Evolutionary conservation across 2,329 filamentous ascomycete genomes (phyloP), one percentile per base, ranked within the genome.

Genomic region (Verticillium nonalfalfae): DNA sequence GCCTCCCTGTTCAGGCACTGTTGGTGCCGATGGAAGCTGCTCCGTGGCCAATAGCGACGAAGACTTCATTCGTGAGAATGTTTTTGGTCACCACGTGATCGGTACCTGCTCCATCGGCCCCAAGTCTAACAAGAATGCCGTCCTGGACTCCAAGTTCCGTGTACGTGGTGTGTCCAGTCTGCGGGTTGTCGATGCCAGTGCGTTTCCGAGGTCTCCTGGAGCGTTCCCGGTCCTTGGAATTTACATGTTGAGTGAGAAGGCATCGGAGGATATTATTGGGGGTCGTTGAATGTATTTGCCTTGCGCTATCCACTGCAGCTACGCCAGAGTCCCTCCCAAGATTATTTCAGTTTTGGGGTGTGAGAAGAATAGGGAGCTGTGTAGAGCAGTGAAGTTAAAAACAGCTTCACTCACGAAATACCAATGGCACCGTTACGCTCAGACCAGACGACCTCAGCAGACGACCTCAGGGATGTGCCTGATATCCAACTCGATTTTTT

Each of bases 141-240:
- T 87, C 2, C 69, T 88, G 56, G 83, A 88, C 69, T 77, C 75
- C 0, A 75, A 81, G 56, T 87, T 88, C 69, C 75, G 78, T 13
- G 85, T 89, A 1, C 75, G 81, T 11, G 84, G 84, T 0, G 79
- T 85, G 0, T 70, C 76, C 1, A 80, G 81, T 0, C 69, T 89
- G 57, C 75, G 86, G 31, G 85, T 88, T 3, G 86, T 89, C 0
- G 86, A 89, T 73, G 85, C 84, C 1, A 82, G 78, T 36, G 77
- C 83, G 0, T 88, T 83, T 57, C 67, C 69, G 3, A 61, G 61
- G 39, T 59, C 60, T 31, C 50, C 63, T 13, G 62, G 60, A 14
- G 21, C 57, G 9, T 58, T 58, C 57, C 57, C 57, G 7, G 57
- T 58, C 57, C 21, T 58, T 11, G 36, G 35, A 6, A 58, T 18